Evolutionary conservation across 306 rosid genomes (phyloP).

Genomic region (Prinsepia uniflora): DNA sequence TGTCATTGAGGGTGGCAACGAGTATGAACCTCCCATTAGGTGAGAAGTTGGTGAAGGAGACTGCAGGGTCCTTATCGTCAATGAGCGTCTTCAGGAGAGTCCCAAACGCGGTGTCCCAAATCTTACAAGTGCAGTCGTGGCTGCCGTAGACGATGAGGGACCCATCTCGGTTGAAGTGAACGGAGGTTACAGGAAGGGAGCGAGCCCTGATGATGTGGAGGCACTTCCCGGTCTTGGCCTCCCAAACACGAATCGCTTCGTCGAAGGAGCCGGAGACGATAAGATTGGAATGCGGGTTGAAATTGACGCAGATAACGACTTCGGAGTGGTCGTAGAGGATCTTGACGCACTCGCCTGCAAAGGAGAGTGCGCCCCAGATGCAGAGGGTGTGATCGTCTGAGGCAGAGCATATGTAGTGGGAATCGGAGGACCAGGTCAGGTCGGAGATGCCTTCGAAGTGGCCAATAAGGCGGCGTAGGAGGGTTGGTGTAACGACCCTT

Average conservation of each 20-base stretch:
- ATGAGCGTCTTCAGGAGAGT: conserved; percentile 53
- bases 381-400: conserved; percentile 89
- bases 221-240: conserved; percentile 83
- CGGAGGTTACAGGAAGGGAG: conserved; percentile 78
- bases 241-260: conserved; percentile 81
- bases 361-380: conserved; percentile 74
- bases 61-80: conserved; percentile 70
- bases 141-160: conserved; percentile 81
- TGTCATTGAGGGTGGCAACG: conserved; percentile 82
- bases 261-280: conserved; percentile 93
- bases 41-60: conserved; percentile 83
- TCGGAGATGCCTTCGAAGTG: conserved; percentile 82
- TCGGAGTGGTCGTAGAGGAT: conserved; percentile 76
- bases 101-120: conserved; percentile 70
- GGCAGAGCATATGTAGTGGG: conserved; percentile 93
- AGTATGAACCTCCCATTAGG: conserved; percentile 92
- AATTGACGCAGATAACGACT: conserved; percentile 78
- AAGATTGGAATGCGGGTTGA: conserved; percentile 67
- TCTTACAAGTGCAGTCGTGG: conserved; percentile 88
- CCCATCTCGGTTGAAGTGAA: conserved; percentile 83
- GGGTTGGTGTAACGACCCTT: too few species aligned
- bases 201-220: conserved; percentile 56
- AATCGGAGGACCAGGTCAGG: conserved; percentile 88
- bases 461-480: conserved; percentile 65
- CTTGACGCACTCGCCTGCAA: conserved; percentile 68